Evolutionary conservation across 1,284 basidiomycete species (phyloP).

Genomic region (Phaffia rhodozyma): DNA sequence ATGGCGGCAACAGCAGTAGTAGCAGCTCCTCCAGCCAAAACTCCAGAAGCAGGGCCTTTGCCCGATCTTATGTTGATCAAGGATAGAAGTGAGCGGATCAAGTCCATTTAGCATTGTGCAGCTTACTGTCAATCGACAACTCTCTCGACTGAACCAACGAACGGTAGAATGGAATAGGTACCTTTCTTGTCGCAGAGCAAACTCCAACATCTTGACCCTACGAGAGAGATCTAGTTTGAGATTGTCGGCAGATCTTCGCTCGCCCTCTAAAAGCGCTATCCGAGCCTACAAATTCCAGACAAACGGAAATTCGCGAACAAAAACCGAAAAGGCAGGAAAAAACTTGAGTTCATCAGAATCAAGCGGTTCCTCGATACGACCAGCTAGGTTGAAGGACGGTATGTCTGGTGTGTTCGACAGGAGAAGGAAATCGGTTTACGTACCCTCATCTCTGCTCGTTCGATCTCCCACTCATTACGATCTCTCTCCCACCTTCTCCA

Average conservation of each 20-base stretch:
- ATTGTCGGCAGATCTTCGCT: constrained; percentile 91
- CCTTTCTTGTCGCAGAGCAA: constrained; percentile 86
- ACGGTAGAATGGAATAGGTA: constrained; percentile 34
- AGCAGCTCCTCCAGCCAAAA: constrained; percentile 37
- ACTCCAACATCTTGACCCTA: constrained; percentile 98
- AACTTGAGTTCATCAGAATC: not conserved
- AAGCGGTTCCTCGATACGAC: not conserved
- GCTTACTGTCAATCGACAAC: not conserved
- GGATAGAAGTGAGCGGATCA: constrained; percentile 20
- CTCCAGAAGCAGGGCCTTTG: constrained; percentile 55
- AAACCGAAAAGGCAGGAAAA: not conserved
- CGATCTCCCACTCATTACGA: constrained; percentile 99
- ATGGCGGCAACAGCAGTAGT: constrained; percentile 22
- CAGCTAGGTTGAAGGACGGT: not conserved
- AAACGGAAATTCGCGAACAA: not conserved
- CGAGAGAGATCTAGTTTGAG: constrained; percentile 90
- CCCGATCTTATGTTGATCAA: constrained; percentile 38
- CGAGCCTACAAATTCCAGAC: constrained; percentile 54
- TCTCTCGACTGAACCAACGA: not conserved
- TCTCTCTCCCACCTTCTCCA: constrained; percentile 94
- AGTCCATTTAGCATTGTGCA: constrained; percentile 17
- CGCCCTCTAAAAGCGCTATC: constrained; percentile 94
- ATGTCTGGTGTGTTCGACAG: not conserved
- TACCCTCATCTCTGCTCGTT: constrained; percentile 96
- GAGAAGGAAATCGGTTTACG: constrained; percentile 32